Evolutionary conservation across 805 yeast genomes (phyloP).

Genomic region (Barnettozyma siamensis): DNA sequence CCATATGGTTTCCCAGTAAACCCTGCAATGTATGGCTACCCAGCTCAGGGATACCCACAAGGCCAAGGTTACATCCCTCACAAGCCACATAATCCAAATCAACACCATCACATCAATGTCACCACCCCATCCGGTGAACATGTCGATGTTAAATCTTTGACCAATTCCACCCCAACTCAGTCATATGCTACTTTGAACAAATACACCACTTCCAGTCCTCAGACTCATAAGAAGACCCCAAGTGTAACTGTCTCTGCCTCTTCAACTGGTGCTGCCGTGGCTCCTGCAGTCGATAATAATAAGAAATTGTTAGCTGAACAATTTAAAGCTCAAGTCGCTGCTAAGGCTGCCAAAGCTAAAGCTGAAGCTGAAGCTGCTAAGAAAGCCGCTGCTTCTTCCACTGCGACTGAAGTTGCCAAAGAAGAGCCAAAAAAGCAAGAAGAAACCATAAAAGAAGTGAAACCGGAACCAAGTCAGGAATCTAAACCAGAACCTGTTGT

Average conservation of each 20-base stretch:
- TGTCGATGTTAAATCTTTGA: conserved; percentile 18
- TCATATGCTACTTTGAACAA: conserved; percentile 12
- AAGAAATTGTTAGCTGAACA: conserved; percentile 6
- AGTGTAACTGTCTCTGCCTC: conserved; percentile 11
- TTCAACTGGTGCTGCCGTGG: conserved; percentile 12
- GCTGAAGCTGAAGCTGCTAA: conserved; percentile 16
- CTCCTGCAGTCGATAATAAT: neutral
- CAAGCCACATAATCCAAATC: conserved; percentile 3
- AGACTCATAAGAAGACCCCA: conserved; percentile 11
- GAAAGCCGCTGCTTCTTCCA: conserved; percentile 12
- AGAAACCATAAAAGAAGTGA: neutral
- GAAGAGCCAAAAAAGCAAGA: conserved; percentile 1
- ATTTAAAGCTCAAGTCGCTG: conserved; percentile 15
- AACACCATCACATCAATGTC: conserved; percentile 15
- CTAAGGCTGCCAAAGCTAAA: conserved; percentile 20
- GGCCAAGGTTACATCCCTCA: conserved; percentile 5
- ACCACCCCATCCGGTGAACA: conserved; percentile 23
- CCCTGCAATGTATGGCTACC: conserved; percentile 6
- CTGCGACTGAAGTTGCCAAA: conserved; percentile 1
- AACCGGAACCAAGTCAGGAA: conserved; percentile 1
- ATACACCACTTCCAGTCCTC: conserved; percentile 15
- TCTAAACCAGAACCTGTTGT: neutral
- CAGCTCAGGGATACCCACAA: conserved; percentile 6
- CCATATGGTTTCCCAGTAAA: conserved; percentile 9
- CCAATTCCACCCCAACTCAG: conserved; percentile 19